Conservation (phyloP, 1,139 yeast genomes). For the Saccharomyces hybrid region DNA sequence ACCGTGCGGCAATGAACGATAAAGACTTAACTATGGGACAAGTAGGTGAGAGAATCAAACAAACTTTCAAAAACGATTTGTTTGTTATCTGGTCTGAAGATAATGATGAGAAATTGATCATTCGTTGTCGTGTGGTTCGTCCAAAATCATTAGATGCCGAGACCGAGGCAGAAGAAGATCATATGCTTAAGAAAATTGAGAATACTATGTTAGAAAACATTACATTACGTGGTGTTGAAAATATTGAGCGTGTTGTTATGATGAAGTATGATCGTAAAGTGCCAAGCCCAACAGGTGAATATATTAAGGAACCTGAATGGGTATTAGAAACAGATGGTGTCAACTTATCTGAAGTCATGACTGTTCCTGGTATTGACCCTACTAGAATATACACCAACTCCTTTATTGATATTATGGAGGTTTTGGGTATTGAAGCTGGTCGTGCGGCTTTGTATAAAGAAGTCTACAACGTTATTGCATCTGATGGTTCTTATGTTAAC, state of each 20-base stretch:
- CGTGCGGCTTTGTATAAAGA: slow-evolving; percentile 89
- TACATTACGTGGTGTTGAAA: slow-evolving; percentile 91
- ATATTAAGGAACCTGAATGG: slow-evolving; percentile 87
- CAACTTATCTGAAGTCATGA: slow-evolving; percentile 89
- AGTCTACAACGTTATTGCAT: slow-evolving; percentile 93
- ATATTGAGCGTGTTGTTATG: slow-evolving; percentile 73
- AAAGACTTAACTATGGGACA: slow-evolving; percentile 97
- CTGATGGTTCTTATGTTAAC: slow-evolving; percentile 98
- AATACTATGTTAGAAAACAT: slow-evolving; percentile 94
- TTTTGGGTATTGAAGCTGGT: slow-evolving; percentile 97
- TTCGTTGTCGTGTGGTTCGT: slow-evolving; percentile 97
- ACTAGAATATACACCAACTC: slow-evolving; percentile 88
- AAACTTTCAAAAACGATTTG: slow-evolving; percentile 87
- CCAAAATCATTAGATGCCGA: slow-evolving; percentile 91
- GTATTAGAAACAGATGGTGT: slow-evolving; percentile 98
- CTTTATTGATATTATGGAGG: slow-evolving; percentile 90
- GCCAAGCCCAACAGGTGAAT: slow-evolving; percentile 82
- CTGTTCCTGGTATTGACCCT: slow-evolving; percentile 91
- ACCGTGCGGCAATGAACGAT: slow-evolving; percentile 98
- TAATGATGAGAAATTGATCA: slow-evolving; percentile 91
- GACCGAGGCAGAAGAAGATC: slow-evolving; percentile 94
- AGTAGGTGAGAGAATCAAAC: slow-evolving; percentile 92
- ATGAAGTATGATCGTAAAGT: slow-evolving; percentile 82
- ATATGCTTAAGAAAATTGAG: slow-evolving; percentile 88
- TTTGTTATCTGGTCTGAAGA: slow-evolving; percentile 99